A percentile compares a stretch with the other conserved stretches of the same genome.
Evolutionary conservation across 164 flowering plant genomes (phyloP).

Genomic region (Dillenia turbinata): DNA sequence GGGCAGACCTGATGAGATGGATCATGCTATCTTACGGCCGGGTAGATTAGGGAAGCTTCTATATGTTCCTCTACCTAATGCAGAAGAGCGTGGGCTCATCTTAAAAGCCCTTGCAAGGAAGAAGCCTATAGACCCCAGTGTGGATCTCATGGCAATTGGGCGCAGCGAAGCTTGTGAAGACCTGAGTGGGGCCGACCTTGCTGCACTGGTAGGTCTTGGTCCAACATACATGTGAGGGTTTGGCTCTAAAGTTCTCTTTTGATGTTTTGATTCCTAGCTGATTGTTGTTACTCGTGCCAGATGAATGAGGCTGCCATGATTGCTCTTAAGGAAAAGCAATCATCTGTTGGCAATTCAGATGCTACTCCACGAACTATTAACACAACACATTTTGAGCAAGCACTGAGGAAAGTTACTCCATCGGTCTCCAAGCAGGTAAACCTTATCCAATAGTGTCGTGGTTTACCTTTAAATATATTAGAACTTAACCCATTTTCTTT

Average conservation of each 20-base stretch:
- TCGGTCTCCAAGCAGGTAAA: constrained; percentile 69
- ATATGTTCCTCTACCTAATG: constrained; percentile 76
- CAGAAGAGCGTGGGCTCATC: constrained; percentile 68
- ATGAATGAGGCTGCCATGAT: constrained; percentile 72
- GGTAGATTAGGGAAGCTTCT: constrained; percentile 86
- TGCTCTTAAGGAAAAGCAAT: constrained; percentile 55
- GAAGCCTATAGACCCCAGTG: constrained; percentile 59
- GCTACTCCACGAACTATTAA: constrained; percentile 40
- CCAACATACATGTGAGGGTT: too few relatives aligned
- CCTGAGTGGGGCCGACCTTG: constrained; percentile 93
- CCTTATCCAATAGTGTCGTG: too few relatives aligned
- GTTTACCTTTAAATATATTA: too few relatives aligned
- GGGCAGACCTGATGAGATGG: constrained; percentile 80
- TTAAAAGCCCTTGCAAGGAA: constrained; percentile 62
- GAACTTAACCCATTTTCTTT: too few relatives aligned
- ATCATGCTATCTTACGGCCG: constrained; percentile 73
- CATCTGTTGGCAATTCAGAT: constrained; percentile 8
- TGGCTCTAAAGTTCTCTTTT: background rate
- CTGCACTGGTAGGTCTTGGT: constrained; percentile 52
- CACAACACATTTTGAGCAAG: constrained; percentile 54
- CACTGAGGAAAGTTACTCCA: constrained; percentile 48
- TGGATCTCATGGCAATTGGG: constrained; percentile 64
- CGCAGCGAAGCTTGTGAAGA: constrained; percentile 52
- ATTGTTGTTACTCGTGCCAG: constrained; percentile 25
- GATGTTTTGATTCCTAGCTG: background rate